Evolutionary conservation across 139 green algal species (phyloP).

Genomic region (Nannochloris sp.): DNA sequence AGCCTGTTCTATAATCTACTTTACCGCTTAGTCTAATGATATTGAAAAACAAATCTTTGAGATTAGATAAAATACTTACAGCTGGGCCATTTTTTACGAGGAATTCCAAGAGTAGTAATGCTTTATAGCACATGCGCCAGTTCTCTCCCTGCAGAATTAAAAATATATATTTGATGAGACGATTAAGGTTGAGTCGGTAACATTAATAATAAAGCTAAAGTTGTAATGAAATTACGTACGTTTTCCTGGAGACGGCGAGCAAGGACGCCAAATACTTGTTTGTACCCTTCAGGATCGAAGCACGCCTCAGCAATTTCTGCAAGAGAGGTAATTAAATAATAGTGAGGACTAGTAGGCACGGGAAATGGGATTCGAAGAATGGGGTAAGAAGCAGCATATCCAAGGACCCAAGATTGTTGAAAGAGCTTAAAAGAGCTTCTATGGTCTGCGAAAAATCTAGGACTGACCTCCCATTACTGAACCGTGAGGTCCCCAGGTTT

Average conservation of each 20-base stretch:
- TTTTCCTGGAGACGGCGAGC: conserved; percentile 61
- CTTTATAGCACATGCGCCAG: conserved; percentile 91
- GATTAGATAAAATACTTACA: conserved; percentile 9
- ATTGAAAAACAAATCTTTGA: too few species aligned
- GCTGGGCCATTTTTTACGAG: conserved; percentile 77
- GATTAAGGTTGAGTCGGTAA: background rate
- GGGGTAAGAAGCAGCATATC: background rate
- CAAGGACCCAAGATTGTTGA: background rate
- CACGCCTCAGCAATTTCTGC: conserved; percentile 72
- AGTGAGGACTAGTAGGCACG: background rate
- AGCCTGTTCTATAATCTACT: too few species aligned
- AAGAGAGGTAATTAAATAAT: background rate
- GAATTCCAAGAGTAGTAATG: conserved; percentile 81
- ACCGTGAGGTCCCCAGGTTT: conserved; percentile 84
- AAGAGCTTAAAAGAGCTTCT: too few species aligned
- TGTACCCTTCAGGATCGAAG: conserved; percentile 65
- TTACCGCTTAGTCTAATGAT: too few species aligned
- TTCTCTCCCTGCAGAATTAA: conserved; percentile 47
- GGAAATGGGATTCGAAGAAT: background rate
- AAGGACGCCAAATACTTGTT: conserved; percentile 76
- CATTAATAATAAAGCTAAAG: background rate
- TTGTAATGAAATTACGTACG: background rate
- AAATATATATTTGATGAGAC: background rate
- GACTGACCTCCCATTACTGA: conserved; percentile 64
- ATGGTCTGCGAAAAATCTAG: too few species aligned